Evolutionary conservation across 768 basidiomycete genomes (phyloP), one percentile per base, ranked within the genome.

Genomic region (Leccinum ochraceum): DNA sequence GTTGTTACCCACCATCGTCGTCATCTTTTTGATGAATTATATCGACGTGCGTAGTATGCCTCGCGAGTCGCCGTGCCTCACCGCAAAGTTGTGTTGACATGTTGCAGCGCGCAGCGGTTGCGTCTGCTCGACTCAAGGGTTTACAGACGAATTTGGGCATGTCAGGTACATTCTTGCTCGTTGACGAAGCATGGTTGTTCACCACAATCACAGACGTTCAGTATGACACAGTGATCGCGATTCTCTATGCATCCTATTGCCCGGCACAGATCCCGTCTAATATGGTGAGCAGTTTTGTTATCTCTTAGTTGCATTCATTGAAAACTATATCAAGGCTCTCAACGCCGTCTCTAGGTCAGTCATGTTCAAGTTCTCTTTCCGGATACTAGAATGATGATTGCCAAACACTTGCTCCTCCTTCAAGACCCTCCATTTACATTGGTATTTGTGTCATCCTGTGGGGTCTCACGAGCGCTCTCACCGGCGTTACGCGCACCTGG

Each of bases 1-100:
- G 32, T 71, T 88, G 3, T 66, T 89, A 52, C 85, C 84, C 0
- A 82, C 82, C 0, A 81, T 88, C 39, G 75, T 85, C n/a, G 57
- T 86, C 56, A 85, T 88, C 32, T 87, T 75, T 65, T 79, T 88
- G 61, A 82, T 87, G 83, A 88, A 88, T 63, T 87, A 85, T 64
- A 87, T 88, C 60, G 86, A 87, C 69, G 86, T 88, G 60, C 61
- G 73, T 67, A 20, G 1, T 49, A 34, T 44, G 8, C 48, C 14
- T 54, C 28, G 24, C 11, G 26, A 26, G 26, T 26, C 26, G 26
- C 26, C 26, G 26, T 26, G 26, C 26, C 6, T 28, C 28, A 52
- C 5, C 4, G 17, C 22, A 13, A 8, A 3, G 16, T 42, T 17
- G 9, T 36, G 8, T 16, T 62, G 36, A 57, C 22, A 11, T 13